These are phyloP conservation scores for Pulveroboletus sp. DNA, from an alignment of 768 basidiomycete genomes.

Conservation along the genomic window DNA sequence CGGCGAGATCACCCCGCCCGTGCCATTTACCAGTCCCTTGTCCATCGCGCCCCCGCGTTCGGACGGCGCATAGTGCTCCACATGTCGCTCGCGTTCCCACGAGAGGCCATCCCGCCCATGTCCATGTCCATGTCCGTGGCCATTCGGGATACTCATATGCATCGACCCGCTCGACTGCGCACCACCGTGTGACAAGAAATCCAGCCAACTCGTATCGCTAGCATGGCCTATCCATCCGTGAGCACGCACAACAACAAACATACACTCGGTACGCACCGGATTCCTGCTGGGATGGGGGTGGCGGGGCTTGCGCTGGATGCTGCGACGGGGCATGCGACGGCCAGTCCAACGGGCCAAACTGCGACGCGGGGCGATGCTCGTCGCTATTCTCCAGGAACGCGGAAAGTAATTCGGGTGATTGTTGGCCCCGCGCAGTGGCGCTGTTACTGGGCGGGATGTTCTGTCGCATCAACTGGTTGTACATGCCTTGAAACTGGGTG, in stretches of 20 bases:
- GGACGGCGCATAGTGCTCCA: slow-evolving; percentile 29
- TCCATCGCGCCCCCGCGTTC: slow-evolving; percentile 24
- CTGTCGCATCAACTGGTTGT: slow-evolving; percentile 30
- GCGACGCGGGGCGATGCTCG: slow-evolving; percentile 26
- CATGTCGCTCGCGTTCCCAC: slow-evolving; percentile 31
- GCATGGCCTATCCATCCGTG: slow-evolving; percentile 19
- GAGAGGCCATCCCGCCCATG: slow-evolving; percentile 27
- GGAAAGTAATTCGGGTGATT: slow-evolving; percentile 28
- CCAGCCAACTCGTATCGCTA: slow-evolving; percentile 33
- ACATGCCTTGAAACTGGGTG: slow-evolving; percentile 29
- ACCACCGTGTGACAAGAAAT: slow-evolving; percentile 29
- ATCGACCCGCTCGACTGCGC: slow-evolving; percentile 24
- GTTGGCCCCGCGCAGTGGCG: slow-evolving; percentile 21
- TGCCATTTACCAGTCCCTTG: slow-evolving; percentile 19
- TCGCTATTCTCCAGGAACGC: slow-evolving; percentile 29
- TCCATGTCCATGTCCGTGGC: slow-evolving; percentile 25
- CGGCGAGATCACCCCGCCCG: slow-evolving; percentile 17
- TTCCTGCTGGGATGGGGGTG: slow-evolving; percentile 23
- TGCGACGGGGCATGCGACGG: slow-evolving; percentile 30
- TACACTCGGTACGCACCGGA: slow-evolving; percentile 13
- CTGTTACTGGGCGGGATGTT: slow-evolving; percentile 18
- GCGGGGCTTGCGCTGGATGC: slow-evolving; percentile 15
- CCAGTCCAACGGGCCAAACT: slow-evolving; percentile 31
- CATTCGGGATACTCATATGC: too few species aligned
- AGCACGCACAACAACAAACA: not conserved